Evolutionary conservation across 2,329 filamentous ascomycete species (phyloP).

Genomic region (Xylariaceae sp.): DNA sequence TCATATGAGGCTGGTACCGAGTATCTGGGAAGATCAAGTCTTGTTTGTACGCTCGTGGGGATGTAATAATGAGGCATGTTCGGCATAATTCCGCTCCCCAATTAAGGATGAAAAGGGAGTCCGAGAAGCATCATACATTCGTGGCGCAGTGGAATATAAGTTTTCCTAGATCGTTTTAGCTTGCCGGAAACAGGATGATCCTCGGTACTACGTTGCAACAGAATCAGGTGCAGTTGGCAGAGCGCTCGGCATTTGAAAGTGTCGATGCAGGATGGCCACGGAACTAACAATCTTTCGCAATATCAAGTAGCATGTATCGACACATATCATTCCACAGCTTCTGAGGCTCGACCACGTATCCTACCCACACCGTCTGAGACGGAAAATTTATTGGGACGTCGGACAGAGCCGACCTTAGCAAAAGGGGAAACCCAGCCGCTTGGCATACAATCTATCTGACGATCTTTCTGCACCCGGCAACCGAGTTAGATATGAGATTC

Average conservation of each 20-base stretch:
- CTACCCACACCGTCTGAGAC: constrained; percentile 12
- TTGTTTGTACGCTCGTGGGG: no score
- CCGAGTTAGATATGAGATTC: constrained; percentile 9
- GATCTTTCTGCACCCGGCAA: constrained; percentile 4
- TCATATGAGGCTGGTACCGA: no score
- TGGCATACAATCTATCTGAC: constrained; percentile 8
- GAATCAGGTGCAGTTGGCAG: constrained; percentile 18
- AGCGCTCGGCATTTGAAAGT: constrained; percentile 21
- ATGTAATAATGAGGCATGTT: no score
- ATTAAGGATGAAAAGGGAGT: constrained; percentile 7
- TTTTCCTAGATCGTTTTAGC: constrained; percentile 9
- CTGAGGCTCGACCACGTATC: constrained; percentile 14
- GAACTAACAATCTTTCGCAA: constrained; percentile 5
- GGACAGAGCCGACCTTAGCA: constrained; percentile 8
- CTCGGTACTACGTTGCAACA: constrained; percentile 27
- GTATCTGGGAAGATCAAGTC: no score
- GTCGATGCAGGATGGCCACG: constrained; percentile 3
- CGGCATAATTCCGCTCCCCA: no score
- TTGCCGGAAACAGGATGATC: constrained; percentile 19
- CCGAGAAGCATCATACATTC: constrained; percentile 1
- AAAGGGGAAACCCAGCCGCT: constrained; percentile 7
- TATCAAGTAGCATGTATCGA: no score
- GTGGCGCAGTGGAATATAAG: constrained; percentile 3
- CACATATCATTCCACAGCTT: no score
- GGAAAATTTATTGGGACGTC: constrained; percentile 14